These are phyloP conservation scores for Eucalyptus fibrosa DNA, from an alignment of 345 rosid genomes.

Conservation along the genomic window DNA sequence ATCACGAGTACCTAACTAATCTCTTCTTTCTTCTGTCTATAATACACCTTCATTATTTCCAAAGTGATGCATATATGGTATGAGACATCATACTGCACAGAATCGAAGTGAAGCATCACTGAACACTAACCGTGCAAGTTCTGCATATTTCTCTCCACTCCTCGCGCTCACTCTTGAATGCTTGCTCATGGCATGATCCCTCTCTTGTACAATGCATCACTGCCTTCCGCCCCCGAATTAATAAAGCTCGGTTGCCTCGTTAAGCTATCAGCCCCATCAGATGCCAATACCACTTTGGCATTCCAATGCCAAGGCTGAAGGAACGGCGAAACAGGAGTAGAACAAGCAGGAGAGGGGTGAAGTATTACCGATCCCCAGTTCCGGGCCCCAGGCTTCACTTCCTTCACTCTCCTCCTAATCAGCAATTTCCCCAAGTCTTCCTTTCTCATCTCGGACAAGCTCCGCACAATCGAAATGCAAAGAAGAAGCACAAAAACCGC, in stretches of 20 bases:
- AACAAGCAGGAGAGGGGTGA: slow-evolving; percentile 16
- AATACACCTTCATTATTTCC: not conserved
- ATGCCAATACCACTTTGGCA: slow-evolving; percentile 27
- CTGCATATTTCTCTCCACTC: not conserved
- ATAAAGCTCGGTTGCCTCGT: slow-evolving; percentile 29
- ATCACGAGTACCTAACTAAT: not conserved
- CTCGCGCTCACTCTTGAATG: not conserved
- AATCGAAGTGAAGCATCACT: not conserved
- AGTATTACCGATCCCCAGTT: slow-evolving; percentile 78
- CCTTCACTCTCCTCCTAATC: slow-evolving; percentile 48
- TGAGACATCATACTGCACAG: not conserved
- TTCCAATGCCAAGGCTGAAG: slow-evolving; percentile 72
- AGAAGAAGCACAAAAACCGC: slow-evolving; percentile 51
- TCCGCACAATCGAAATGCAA: slow-evolving; percentile 54
- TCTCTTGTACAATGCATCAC: slow-evolving; percentile 54
- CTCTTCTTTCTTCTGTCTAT: not conserved
- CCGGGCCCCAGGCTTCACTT: slow-evolving; percentile 50
- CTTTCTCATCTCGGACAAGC: slow-evolving; percentile 50
- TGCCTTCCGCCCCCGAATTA: slow-evolving; percentile 55
- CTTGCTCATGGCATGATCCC: slow-evolving; percentile 35
- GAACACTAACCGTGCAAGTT: not conserved
- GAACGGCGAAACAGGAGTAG: slow-evolving; percentile 17
- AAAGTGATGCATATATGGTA: not conserved
- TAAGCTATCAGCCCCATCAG: slow-evolving; percentile 7
- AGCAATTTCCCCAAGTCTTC: slow-evolving; percentile 61